phyloP scores from a whole-genome alignment of 805 yeast genomes.

The Starmerella roubikii region DNA sequence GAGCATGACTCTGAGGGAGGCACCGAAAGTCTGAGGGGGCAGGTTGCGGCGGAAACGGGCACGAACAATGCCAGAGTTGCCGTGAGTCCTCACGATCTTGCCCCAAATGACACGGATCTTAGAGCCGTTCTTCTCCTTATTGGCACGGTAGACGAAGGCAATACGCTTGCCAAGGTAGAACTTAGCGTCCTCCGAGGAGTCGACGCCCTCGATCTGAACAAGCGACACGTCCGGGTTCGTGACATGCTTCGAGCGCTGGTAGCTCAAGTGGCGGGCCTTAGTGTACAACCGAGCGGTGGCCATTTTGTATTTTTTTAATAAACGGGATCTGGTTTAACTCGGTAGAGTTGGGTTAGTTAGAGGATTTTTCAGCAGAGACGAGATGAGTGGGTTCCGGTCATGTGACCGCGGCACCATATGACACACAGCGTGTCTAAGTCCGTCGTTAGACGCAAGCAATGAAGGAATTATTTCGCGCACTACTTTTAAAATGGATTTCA shows the following conservation, averaged over 20 bases:
- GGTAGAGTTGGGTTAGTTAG: slow-evolving; percentile 7
- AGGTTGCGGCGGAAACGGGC: slow-evolving; percentile 98
- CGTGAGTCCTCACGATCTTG: slow-evolving; percentile 96
- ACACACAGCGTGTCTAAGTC: too few species aligned
- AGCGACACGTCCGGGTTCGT: slow-evolving; percentile 97
- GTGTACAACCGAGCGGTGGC: slow-evolving; percentile 56
- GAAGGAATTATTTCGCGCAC: too few species aligned
- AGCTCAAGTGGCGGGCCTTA: slow-evolving; percentile 99
- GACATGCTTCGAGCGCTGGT: slow-evolving; percentile 98
- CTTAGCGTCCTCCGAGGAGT: slow-evolving; percentile 83
- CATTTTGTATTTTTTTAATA: slow-evolving; percentile 16
- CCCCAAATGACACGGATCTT: slow-evolving; percentile 99
- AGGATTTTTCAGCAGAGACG: slow-evolving; percentile 16
- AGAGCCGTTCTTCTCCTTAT: slow-evolving; percentile 95
- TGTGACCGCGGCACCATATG: too few species aligned
- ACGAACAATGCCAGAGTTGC: slow-evolving; percentile 95
- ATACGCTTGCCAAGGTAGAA: slow-evolving; percentile 99
- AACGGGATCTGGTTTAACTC: slow-evolving; percentile 7
- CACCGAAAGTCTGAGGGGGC: slow-evolving; percentile 99
- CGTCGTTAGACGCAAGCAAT: too few species aligned
- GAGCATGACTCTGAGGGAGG: slow-evolving; percentile 98
- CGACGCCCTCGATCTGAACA: slow-evolving; percentile 94
- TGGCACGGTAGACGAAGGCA: slow-evolving; percentile 98
- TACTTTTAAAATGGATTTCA: too few species aligned
- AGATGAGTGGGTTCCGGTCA: neutral